Evolutionary conservation across 2,329 filamentous ascomycete species (phyloP), one percentile per base, ranked within the genome.

Genomic region (Cladosporium cucumerinum): DNA sequence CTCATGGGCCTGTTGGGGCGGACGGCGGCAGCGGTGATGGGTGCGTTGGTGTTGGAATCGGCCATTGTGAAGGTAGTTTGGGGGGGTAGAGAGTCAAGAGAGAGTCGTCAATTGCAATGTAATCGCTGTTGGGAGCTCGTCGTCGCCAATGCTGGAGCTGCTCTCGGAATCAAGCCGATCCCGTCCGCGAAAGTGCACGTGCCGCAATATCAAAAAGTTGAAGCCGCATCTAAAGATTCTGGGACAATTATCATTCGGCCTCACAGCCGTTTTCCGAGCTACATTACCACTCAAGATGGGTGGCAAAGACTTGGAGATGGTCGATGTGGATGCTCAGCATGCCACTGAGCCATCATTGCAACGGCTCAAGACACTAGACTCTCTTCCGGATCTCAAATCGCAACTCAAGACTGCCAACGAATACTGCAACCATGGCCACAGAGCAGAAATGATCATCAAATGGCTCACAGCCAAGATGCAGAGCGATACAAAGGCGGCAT

Each of bases 1-100:
- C 94, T 98, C 82, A 97, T 90, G 69, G 95, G 94, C 80, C 86
- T 86, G 77, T 81, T 86, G 68, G 87, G 82, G 73, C 92, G 87
- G 79, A 89, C 85, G 77, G 90, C 85, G 46, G 72, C 66, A 69
- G 87, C 84, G 78, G 85, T 84, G 73, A 87, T 84, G 71, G 86
- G 82, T 70, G 85, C 80, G 74, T 86, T 74, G 65, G 74, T 69
- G 61, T 77, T 80, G 43, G 82, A 79, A 74, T 87, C 84, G 78
- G 85, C 82, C 85, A 88, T 87, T 76, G 76, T 76, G 76, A 68
- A 67, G 55, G 67, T 68, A 69, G 69, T 71, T 25, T 65, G 55
- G 34, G 30, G 26, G 64, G 68, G 62, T 66, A 48, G 65, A 18
- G 23, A 6, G 4, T 30, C 25, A 28, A 12, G 36, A 57, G 30